Base-by-base conservation (phyloP, 164 flowering plant species). In the Chimonanthus praecox region DNA sequence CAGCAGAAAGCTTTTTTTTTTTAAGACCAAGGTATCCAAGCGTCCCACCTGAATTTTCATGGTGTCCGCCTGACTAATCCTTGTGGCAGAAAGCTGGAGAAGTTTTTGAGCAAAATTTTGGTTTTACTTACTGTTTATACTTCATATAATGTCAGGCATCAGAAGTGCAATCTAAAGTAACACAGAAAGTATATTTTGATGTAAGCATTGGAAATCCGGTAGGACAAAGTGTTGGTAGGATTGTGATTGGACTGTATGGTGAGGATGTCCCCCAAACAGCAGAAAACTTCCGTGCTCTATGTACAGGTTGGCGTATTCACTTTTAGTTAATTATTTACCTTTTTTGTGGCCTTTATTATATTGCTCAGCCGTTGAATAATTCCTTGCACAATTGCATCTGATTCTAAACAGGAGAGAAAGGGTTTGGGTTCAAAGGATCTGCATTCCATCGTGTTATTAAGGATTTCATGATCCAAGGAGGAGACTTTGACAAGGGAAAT, bases 211-310 rank as follows among this genome's bases (percentile, higher is more conserved):
- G 98, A 45, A 89, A 95, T 80, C 98, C 98, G 10, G 91, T 84
- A 0, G 99, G 98, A 68, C 87, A 85, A 75, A 72, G 80, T 50
- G 94, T 72, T 67, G 97, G 98, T 44, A 89, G 97, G 85, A 82
- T 95, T 82, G 98, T 92, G 67, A 90, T 95, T 71, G 99, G 99
- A 20, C 80, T 95, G 78, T 95, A 70, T 81, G 99, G 97, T 77
- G 98, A 95, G 79, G 98, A 89, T 72, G 97, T 93, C 67, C 99
- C 99, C 21, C 94, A 90, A 84, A 95, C 99, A 4, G 91, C 84
- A 0, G 98, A 94, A 83, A 95, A 92, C 50, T 95, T 95, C 83
- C 91, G 98, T 58, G 99, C 99, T 69, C 81, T 95, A 33, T 96
- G 98, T 84, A 92, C 95, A 83, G 99, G 99, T 92, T 72, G 9